phyloP scores from a whole-genome alignment of 2,329 filamentous ascomycete species.

The Aspergillus texensis region DNA sequence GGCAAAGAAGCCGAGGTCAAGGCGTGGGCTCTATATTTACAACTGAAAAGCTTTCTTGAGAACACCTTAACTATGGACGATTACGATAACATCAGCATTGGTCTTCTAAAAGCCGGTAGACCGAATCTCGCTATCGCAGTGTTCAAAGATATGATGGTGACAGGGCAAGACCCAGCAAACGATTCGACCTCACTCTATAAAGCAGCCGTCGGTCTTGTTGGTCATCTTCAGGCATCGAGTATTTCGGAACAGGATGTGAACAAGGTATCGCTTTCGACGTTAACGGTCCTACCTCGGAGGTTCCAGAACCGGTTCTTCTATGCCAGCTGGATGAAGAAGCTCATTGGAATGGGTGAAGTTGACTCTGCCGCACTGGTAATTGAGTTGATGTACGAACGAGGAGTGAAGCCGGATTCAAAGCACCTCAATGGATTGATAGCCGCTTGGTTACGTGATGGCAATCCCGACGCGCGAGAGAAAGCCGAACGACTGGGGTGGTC shows the following conservation, averaged over 20 bases:
- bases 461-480: constrained; percentile 55
- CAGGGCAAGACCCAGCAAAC: constrained; percentile 51
- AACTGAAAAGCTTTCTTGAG: constrained; percentile 64
- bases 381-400: constrained; percentile 71
- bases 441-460: constrained; percentile 71
- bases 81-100: constrained; percentile 73
- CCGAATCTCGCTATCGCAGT: constrained; percentile 70
- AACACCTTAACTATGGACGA: constrained; percentile 68
- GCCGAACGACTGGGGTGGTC: constrained; percentile 73
- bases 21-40: constrained; percentile 70
- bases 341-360: constrained; percentile 72
- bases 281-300: constrained; percentile 55
- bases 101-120: constrained; percentile 68
- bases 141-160: constrained; percentile 88
- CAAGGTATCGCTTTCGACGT: constrained; percentile 50
- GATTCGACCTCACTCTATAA: constrained; percentile 50
- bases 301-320: constrained; percentile 78
- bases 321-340: constrained; percentile 83
- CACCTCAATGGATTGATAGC: constrained; percentile 83
- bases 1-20: constrained; percentile 54
- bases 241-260: constrained; percentile 49
- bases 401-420: constrained; percentile 68
- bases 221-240: constrained; percentile 44
- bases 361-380: constrained; percentile 73
- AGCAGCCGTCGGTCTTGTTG: constrained; percentile 42